phyloP scores from a whole-genome alignment of 306 rosid species.

The Prosopis cineraria region DNA sequence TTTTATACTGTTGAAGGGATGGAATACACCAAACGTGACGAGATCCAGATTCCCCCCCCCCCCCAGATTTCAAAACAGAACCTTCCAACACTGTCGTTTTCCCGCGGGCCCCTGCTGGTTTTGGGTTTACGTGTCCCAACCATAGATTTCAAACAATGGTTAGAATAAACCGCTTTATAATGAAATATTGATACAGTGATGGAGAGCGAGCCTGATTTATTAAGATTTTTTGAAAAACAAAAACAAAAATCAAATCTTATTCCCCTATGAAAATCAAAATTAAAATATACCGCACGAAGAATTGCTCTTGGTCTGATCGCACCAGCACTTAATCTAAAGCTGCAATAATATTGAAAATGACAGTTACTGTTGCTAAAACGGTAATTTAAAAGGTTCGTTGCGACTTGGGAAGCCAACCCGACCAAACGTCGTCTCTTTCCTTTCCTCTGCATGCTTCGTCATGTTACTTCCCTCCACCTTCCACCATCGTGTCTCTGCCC shows the following conservation, averaged over 20 bases:
- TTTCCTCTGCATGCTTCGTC: conserved; percentile 16
- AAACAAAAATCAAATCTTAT: too few relatives aligned
- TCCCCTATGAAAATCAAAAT: not conserved
- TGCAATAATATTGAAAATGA: not conserved
- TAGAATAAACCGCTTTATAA: too few relatives aligned
- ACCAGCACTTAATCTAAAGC: not conserved
- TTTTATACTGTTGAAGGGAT: too few relatives aligned
- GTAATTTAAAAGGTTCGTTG: conserved; percentile 6
- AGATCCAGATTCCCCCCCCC: not conserved
- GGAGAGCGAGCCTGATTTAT: too few relatives aligned
- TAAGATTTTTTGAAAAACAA: too few relatives aligned
- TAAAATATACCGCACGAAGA: not conserved
- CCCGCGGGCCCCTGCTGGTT: not conserved
- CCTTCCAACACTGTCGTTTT: conserved; percentile 28
- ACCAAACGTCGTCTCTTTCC: not conserved
- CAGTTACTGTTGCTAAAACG: not conserved
- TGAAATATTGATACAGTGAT: too few relatives aligned
- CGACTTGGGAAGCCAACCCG: not conserved
- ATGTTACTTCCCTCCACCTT: conserved; percentile 46
- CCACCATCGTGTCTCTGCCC: not conserved
- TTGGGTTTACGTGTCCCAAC: not conserved
- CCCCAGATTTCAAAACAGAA: not conserved
- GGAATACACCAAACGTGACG: not conserved
- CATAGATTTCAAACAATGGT: not conserved
- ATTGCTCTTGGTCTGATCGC: not conserved